phyloP scores from a whole-genome alignment of 192 early-diverging fungal species.

The Geranomyces variabilis region DNA sequence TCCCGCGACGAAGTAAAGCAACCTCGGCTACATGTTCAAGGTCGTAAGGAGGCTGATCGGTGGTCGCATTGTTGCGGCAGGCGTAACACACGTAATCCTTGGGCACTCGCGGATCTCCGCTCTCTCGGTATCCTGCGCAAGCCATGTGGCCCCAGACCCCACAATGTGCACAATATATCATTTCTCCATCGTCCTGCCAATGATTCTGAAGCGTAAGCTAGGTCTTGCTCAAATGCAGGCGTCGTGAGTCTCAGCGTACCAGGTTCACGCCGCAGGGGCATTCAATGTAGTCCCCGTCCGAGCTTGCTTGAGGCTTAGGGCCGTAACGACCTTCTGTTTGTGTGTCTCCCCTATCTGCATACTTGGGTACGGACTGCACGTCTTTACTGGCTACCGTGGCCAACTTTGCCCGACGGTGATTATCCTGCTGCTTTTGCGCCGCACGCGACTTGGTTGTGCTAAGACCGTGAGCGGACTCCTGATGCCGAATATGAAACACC shows the following conservation, averaged over 20 bases:
- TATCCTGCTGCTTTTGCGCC: not conserved
- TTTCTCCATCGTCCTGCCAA: conserved; percentile 34
- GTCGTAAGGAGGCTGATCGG: conserved; percentile 9
- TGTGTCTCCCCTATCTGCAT: not conserved
- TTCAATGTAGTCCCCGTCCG: conserved; percentile 14
- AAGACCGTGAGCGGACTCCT: too few relatives aligned
- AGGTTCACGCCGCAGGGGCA: conserved; percentile 44
- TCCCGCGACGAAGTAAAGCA: conserved; percentile 34
- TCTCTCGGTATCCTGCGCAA: conserved; percentile 45
- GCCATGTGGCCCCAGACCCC: conserved; percentile 40
- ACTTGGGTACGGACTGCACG: not conserved
- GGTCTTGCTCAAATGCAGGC: too few relatives aligned
- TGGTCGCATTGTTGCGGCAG: conserved; percentile 34
- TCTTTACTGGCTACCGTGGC: not conserved
- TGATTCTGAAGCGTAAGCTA: not conserved
- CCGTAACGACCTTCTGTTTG: not conserved
- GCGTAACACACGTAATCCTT: conserved; percentile 37
- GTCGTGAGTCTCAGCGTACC: too few relatives aligned
- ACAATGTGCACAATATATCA: conserved; percentile 45
- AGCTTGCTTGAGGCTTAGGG: not conserved
- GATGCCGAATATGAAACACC: too few relatives aligned
- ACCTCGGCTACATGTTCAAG: conserved; percentile 27
- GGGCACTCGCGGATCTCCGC: conserved; percentile 34
- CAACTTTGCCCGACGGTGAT: not conserved
- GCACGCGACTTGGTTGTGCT: not conserved